Percentiles rank a stretch among this genome's conserved stretches.
phyloP scores from a whole-genome alignment of 1,284 basidiomycete genomes.

The Tetrapyrgos nigripes region DNA sequence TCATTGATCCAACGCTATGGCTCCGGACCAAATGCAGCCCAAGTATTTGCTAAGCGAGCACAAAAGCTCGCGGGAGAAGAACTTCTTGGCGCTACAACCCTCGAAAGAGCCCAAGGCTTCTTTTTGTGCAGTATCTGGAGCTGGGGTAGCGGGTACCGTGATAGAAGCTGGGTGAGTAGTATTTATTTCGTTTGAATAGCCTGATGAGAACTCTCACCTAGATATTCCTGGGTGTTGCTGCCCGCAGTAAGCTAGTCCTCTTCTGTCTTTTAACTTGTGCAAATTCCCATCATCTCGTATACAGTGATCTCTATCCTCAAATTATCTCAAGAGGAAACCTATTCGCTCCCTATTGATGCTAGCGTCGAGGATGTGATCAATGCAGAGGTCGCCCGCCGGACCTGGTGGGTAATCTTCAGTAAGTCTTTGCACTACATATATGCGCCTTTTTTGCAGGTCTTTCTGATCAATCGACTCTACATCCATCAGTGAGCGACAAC shows the following conservation, averaged over 20 bases:
- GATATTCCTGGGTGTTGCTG: slow-evolving; percentile 21
- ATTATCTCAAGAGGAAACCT: slow-evolving; percentile 18
- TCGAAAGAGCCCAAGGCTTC: slow-evolving; percentile 23
- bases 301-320: slow-evolving; percentile 22
- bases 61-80: slow-evolving; percentile 22
- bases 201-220: neutral
- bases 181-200: neutral
- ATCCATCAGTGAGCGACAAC: slow-evolving; percentile 15
- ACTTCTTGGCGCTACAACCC: slow-evolving; percentile 14
- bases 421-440: neutral
- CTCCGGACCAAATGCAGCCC: slow-evolving; percentile 13
- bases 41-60: slow-evolving; percentile 20
- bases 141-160: slow-evolving; percentile 22
- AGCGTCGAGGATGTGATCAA: slow-evolving; percentile 18
- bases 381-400: slow-evolving; percentile 20
- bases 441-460: neutral
- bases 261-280: neutral
- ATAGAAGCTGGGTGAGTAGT: slow-evolving; percentile 19
- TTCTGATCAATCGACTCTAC: too few species aligned
- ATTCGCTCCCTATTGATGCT: slow-evolving; percentile 14
- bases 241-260: slow-evolving; percentile 13
- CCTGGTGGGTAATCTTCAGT: slow-evolving; percentile 25
- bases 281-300: neutral
- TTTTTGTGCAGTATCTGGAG: slow-evolving; percentile 24
- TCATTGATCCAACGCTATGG: slow-evolving; percentile 19